Evolutionary conservation across 2,329 filamentous ascomycete genomes (phyloP).

Genomic region (Phaeosphaeria sp.): DNA sequence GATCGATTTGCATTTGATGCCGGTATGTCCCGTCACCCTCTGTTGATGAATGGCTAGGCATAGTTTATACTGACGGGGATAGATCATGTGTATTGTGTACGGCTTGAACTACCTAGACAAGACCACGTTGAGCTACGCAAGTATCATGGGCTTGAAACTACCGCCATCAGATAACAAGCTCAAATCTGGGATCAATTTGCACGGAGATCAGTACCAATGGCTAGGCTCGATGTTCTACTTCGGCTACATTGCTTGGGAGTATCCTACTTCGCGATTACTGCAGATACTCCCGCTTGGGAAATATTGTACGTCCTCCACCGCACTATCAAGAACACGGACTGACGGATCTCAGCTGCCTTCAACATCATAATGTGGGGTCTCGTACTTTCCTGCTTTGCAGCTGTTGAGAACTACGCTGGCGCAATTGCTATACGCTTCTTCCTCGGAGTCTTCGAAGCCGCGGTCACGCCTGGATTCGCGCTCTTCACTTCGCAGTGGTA

Average conservation of each 20-base stretch:
- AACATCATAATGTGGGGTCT: constrained; percentile 70
- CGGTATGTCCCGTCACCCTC: constrained; percentile 36
- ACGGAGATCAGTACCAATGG: constrained; percentile 61
- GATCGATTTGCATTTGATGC: constrained; percentile 69
- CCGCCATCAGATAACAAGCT: constrained; percentile 36
- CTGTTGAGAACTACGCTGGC: constrained; percentile 64
- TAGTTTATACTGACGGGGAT: constrained; percentile 1
- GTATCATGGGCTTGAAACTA: constrained; percentile 57
- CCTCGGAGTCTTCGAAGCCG: constrained; percentile 71
- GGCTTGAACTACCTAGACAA: constrained; percentile 69
- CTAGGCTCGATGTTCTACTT: constrained; percentile 60
- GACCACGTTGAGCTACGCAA: constrained; percentile 60
- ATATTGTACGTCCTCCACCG: constrained; percentile 52
- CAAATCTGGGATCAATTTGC: constrained; percentile 52
- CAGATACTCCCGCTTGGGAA: constrained; percentile 70
- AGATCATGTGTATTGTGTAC: constrained; percentile 64
- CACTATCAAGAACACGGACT: not conserved
- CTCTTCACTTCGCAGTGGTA: constrained; percentile 76
- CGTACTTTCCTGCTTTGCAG: constrained; percentile 68
- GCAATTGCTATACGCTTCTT: constrained; percentile 71
- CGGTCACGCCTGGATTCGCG: constrained; percentile 72
- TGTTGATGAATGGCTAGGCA: too few species aligned
- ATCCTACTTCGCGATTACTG: constrained; percentile 69
- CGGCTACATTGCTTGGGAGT: constrained; percentile 67
- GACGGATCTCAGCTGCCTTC: constrained; percentile 52